A percentile compares a stretch with the other conserved stretches of the same genome.
Evolutionary conservation across 2,329 filamentous ascomycete species (phyloP).

Genomic region (Emmonsia crescens): DNA sequence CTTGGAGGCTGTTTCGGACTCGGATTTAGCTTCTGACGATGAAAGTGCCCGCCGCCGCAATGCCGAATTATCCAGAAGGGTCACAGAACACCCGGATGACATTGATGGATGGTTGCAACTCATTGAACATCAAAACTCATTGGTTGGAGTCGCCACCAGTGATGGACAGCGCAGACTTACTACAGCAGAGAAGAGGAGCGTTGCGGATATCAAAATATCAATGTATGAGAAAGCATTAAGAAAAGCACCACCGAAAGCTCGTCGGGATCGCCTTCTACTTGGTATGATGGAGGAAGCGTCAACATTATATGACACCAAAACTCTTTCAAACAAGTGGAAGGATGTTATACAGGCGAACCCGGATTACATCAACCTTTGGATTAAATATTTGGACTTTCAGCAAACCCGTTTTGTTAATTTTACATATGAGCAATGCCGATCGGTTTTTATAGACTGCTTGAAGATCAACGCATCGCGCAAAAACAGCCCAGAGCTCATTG

Average conservation of each 20-base stretch:
- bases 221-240: conserved; percentile 68
- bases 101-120: conserved; percentile 65
- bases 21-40: conserved; percentile 32
- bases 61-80: conserved; percentile 50
- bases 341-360: conserved; percentile 47
- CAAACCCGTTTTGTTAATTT: conserved; percentile 59
- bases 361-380: conserved; percentile 57
- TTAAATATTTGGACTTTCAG: conserved; percentile 57
- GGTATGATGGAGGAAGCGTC: conserved; percentile 62
- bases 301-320: conserved; percentile 60
- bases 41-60: conserved; percentile 35
- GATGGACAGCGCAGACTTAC: conserved; percentile 35
- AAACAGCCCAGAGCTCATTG: conserved; percentile 15
- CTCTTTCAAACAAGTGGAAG: conserved; percentile 55
- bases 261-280: conserved; percentile 52
- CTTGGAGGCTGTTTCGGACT: conserved; percentile 40
- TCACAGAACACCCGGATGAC: conserved; percentile 56
- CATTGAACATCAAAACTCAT: conserved; percentile 63
- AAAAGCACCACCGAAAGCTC: conserved; percentile 38
- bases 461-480: conserved; percentile 22
- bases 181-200: conserved; percentile 53
- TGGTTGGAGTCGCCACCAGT: conserved; percentile 42
- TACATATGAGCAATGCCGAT: conserved; percentile 54
- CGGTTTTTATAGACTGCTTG: conserved; percentile 50
- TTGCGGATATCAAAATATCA: conserved; percentile 68